Conservation (phyloP, 192 early-diverging fungal genomes). For the Rhizoclosmatium globosum region DNA sequence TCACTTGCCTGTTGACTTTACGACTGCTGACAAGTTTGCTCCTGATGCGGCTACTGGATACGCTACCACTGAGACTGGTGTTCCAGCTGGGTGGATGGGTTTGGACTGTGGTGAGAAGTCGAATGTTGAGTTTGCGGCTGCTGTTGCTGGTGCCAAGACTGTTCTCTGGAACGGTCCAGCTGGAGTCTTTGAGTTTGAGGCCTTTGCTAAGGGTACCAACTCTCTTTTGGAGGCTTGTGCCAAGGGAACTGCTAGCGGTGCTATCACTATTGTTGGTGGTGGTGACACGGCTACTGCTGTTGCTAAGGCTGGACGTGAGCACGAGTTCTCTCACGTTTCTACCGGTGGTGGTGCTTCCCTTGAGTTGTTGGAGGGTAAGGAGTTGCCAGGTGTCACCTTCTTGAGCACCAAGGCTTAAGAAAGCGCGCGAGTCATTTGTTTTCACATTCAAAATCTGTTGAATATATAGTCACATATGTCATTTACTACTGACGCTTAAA, state of each 20-base stretch:
- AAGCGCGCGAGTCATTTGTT: neutral
- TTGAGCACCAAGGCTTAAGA: slow-evolving; percentile 41
- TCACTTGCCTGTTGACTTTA: slow-evolving; percentile 89
- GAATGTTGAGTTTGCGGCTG: slow-evolving; percentile 72
- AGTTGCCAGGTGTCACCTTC: slow-evolving; percentile 66
- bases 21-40: slow-evolving; percentile 88
- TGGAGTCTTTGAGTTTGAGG: slow-evolving; percentile 98
- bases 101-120: slow-evolving; percentile 90
- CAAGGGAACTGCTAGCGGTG: slow-evolving; percentile 79
- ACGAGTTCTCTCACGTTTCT: slow-evolving; percentile 90
- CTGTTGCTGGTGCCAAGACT: slow-evolving; percentile 83
- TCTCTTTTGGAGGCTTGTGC: slow-evolving; percentile 85
- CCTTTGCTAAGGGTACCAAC: slow-evolving; percentile 89
- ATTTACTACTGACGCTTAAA: too few relatives aligned
- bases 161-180: slow-evolving; percentile 98
- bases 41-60: slow-evolving; percentile 77
- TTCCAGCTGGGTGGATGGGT: slow-evolving; percentile 91
- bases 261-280: slow-evolving; percentile 93
- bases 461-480: too few relatives aligned
- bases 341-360: slow-evolving; percentile 97
- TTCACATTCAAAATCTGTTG: too few relatives aligned
- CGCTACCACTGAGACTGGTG: slow-evolving; percentile 88
- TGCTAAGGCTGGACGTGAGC: slow-evolving; percentile 83
- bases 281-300: slow-evolving; percentile 98
- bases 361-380: slow-evolving; percentile 97